Percentiles rank a stretch among this genome's conserved stretches.
phyloP scores from a whole-genome alignment of 371 early-diverging fungal genomes.

The Nematocida displodere region DNA sequence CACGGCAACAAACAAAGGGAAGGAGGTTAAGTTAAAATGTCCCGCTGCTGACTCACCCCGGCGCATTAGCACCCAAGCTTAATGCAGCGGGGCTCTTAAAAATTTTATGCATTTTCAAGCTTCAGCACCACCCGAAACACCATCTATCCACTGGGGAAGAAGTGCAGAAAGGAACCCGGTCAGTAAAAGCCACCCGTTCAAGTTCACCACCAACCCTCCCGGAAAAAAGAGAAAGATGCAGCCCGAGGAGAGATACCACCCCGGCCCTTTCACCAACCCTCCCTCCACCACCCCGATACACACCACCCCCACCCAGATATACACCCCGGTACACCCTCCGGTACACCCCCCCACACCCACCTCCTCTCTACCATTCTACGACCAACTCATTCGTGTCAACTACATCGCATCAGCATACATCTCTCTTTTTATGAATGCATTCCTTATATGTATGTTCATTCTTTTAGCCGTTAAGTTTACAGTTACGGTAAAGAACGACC shows the following conservation, averaged over 20 bases:
- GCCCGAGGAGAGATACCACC: background rate
- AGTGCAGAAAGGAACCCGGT: conserved; percentile 5
- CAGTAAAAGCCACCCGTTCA: conserved; percentile 30
- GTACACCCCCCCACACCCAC: no score
- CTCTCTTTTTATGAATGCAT: conserved; percentile 52
- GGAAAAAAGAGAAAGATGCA: background rate
- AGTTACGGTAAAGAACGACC: conserved; percentile 58
- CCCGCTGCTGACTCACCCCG: conserved; percentile 48
- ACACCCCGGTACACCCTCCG: no score
- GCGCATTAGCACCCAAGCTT: conserved; percentile 35
- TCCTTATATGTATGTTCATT: conserved; percentile 44
- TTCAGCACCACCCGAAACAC: no score
- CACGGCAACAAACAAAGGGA: background rate
- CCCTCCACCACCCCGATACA: no score
- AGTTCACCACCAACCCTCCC: background rate
- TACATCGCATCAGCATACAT: conserved; percentile 47
- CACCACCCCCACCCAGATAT: no score
- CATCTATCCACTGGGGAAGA: conserved; percentile 49
- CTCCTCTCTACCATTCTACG: background rate
- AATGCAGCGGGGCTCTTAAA: conserved; percentile 16
- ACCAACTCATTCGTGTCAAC: conserved; percentile 26
- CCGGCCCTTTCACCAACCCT: no score
- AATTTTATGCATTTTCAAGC: no score
- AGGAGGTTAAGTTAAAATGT: conserved; percentile 23
- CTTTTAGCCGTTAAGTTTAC: conserved; percentile 47